Percentiles rank a stretch among this genome's conserved stretches.
These are phyloP conservation scores for Colletotrichum tanaceti DNA, from an alignment of 2,329 filamentous ascomycete genomes.

Conservation along the genomic window DNA sequence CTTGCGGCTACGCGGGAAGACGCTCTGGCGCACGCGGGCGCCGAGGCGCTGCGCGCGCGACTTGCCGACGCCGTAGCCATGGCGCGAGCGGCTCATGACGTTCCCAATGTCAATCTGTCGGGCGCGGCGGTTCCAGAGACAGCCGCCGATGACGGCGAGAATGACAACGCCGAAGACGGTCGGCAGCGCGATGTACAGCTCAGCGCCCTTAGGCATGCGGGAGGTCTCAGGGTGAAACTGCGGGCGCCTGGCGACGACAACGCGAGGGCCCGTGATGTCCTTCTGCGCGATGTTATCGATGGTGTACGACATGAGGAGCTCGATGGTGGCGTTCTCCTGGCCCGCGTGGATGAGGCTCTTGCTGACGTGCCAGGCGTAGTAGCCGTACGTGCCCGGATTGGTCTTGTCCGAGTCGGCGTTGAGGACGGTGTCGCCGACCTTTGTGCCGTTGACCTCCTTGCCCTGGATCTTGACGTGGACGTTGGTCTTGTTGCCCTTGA, in stretches of 20 bases:
- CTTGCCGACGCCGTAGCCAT: conserved; percentile 59
- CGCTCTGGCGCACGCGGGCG: conserved; percentile 47
- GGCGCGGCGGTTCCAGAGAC: conserved; percentile 64
- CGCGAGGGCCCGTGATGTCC: conserved; percentile 54
- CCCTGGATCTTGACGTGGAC: conserved; percentile 49
- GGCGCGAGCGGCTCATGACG: conserved; percentile 60
- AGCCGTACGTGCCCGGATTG: conserved; percentile 46
- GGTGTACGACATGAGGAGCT: conserved; percentile 47
- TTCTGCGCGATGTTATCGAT: conserved; percentile 51
- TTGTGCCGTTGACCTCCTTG: conserved; percentile 55
- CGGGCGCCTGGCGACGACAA: conserved; percentile 54
- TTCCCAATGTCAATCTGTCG: conserved; percentile 63
- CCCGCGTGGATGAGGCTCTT: conserved; percentile 44
- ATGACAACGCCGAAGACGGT: conserved; percentile 60
- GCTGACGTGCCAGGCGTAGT: conserved; percentile 47
- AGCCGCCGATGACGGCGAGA: conserved; percentile 64
- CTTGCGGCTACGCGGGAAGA: conserved; percentile 40
- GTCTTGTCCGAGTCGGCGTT: conserved; percentile 29
- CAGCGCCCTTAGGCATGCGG: conserved; percentile 52
- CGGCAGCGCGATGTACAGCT: conserved; percentile 66
- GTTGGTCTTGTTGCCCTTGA: conserved; percentile 52
- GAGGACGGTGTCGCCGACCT: conserved; percentile 42
- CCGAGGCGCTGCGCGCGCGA: conserved; percentile 52
- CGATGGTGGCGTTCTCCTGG: conserved; percentile 47
- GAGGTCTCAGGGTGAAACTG: conserved; percentile 48